phyloP scores from a whole-genome alignment of 2,329 filamentous ascomycete genomes.

The Colletotrichum lupini region DNA sequence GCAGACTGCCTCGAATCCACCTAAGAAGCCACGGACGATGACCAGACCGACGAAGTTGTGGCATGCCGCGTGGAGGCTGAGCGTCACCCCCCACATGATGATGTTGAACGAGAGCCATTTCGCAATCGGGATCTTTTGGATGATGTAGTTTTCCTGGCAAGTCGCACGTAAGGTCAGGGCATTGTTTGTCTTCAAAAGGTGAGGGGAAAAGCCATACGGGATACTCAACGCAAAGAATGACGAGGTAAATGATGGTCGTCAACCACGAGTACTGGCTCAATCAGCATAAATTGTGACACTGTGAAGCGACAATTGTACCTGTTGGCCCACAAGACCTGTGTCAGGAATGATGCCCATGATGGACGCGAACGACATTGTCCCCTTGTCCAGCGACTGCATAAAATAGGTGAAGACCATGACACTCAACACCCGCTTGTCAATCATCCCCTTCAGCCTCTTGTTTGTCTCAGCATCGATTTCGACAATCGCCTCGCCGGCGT shows the following conservation, averaged over 20 bases:
- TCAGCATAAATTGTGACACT: neutral
- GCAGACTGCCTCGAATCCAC: conserved; percentile 57
- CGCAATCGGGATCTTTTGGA: conserved; percentile 51
- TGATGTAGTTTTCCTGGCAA: conserved; percentile 37
- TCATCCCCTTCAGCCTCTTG: conserved; percentile 58
- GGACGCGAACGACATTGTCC: conserved; percentile 41
- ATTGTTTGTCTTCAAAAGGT: neutral
- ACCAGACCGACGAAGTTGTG: conserved; percentile 53
- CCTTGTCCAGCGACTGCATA: conserved; percentile 49
- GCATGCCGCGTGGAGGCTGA: conserved; percentile 47
- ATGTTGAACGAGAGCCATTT: conserved; percentile 52
- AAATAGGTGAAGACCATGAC: conserved; percentile 64
- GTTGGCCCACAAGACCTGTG: conserved; percentile 47
- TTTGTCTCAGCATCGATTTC: conserved; percentile 63
- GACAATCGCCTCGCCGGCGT: conserved; percentile 34
- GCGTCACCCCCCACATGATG: conserved; percentile 54
- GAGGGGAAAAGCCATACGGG: conserved; percentile 43
- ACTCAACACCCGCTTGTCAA: conserved; percentile 60
- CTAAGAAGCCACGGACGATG: conserved; percentile 54
- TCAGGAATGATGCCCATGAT: conserved; percentile 42
- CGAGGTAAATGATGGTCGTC: conserved; percentile 54
- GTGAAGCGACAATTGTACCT: neutral
- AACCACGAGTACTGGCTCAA: conserved; percentile 46
- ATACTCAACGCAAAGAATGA: conserved; percentile 54
- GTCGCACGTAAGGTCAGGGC: neutral